Base-by-base conservation (phyloP, 1,139 yeast species). In the Saccharomyces hybrid region DNA sequence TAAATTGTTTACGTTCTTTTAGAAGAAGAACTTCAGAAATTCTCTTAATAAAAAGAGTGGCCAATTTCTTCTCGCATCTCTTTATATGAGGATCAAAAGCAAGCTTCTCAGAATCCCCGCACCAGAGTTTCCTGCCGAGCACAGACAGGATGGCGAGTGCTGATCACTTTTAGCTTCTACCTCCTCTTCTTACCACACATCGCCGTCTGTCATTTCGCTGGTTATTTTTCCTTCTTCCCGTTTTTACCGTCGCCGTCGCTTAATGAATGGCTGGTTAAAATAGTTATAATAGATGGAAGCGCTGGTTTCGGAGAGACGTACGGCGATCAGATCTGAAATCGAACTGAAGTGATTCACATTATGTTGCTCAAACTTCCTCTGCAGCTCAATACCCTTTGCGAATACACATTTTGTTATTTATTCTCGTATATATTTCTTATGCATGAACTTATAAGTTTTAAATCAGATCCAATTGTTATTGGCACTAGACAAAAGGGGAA, bases 221-320 rank as follows among this genome's bases (percentile, higher is more conserved):
- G 26, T 48, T 48, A 48, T 34, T 38, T 48, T 19, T 42, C 38
- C 27, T n/a, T 8, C 14, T 28, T 32, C 51, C 47, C 48, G 31
- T 16, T 44, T 42, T 48, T 29, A 46, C 28, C 23, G 50, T 52
- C 46, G 42, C 38, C 14, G n/a, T 29, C 16, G 19, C 51, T 25
- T 11, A 38, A 28, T 11, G 27, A 26, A 25, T 46, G 47, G 46
- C 19, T 26, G 44, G 29, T 9, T 19, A 13, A 29, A 19, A 6
- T 8, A 11, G 44, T 16, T 38, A 16, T 19, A 19, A 11, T 16
- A 19, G 23, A 19, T 38, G 13, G 23, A 5, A 27, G 16, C 6
- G 50, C 28, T 23, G 50, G 50, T 19, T 19, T 19, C 23, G 23
- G 23, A 19, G 23, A 3, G 23, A 3, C 23, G 4, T 19, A 19